Percentiles rank a stretch among this genome's conserved stretches.
Conservation (phyloP, 768 basidiomycete species). For the Naganishia vaughanmartiniae region DNA sequence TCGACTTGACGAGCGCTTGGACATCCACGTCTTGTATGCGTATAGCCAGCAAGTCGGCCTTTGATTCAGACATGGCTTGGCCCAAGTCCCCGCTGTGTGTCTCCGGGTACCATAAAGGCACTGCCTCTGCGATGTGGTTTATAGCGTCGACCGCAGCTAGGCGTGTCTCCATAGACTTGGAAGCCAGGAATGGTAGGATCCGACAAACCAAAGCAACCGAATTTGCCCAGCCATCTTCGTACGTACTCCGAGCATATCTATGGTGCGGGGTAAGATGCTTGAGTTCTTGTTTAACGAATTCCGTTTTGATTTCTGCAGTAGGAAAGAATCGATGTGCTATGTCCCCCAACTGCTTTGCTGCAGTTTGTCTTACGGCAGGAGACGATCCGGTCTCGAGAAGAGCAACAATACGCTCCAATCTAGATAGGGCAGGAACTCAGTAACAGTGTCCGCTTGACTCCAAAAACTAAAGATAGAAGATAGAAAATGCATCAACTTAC, state of each 20-base stretch:
- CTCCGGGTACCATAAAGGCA: conserved; percentile 68
- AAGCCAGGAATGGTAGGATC: conserved; percentile 87
- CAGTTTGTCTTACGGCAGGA: conserved; percentile 82
- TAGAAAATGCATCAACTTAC: background rate
- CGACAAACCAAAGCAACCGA: conserved; percentile 76
- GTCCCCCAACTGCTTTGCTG: conserved; percentile 91
- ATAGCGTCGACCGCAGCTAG: conserved; percentile 83
- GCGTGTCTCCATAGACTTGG: conserved; percentile 87
- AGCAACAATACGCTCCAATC: conserved; percentile 94
- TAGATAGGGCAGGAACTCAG: conserved; percentile 44
- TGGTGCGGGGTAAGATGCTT: background rate
- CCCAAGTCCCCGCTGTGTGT: background rate
- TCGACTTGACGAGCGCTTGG: conserved; percentile 1
- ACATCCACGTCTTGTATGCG: conserved; percentile 6
- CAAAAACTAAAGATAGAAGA: background rate
- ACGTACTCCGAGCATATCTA: conserved; percentile 23
- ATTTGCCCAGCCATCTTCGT: conserved; percentile 73
- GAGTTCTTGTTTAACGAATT: conserved; percentile 2
- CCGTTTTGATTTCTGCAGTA: conserved; percentile 7
- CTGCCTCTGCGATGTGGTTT: conserved; percentile 77
- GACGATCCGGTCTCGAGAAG: conserved; percentile 94
- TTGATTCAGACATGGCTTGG: background rate
- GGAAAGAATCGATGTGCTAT: conserved; percentile 52
- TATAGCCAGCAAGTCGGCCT: background rate
- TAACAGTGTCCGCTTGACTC: no score